These are phyloP conservation scores for Solanum tarijense DNA, from an alignment of 257 asterid genomes.

Conservation along the genomic window DNA sequence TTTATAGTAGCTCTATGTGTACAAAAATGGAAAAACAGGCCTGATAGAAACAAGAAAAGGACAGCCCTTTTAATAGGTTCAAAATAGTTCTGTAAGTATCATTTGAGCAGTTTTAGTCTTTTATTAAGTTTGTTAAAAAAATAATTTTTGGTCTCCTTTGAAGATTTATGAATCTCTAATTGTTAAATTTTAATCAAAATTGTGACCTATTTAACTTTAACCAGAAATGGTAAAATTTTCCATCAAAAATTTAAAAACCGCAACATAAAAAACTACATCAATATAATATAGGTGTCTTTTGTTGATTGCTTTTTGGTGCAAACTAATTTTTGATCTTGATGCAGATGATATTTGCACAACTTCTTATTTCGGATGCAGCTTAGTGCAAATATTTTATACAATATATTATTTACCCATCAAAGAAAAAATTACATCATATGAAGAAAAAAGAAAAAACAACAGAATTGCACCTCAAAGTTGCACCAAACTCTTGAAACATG, in stretches of 20 bases:
- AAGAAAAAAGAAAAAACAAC: background rate
- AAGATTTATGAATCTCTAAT: background rate
- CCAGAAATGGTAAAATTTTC: background rate
- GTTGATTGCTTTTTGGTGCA: background rate
- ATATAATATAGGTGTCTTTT: background rate
- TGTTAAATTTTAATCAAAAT: background rate
- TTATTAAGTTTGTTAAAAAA: background rate
- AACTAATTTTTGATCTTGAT: background rate
- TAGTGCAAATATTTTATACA: background rate
- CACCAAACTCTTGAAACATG: background rate
- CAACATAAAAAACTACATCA: background rate
- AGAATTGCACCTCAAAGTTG: background rate
- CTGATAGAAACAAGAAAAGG: background rate
- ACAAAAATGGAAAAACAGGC: background rate
- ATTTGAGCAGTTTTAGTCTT: background rate
- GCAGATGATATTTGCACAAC: background rate
- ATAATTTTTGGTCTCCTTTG: background rate
- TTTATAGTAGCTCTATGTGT: background rate
- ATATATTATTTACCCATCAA: background rate
- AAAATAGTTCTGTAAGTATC: background rate
- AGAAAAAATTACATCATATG: background rate
- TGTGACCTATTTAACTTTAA: background rate
- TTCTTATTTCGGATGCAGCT: background rate
- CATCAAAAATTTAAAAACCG: background rate
- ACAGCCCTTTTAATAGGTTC: background rate